phyloP scores from a whole-genome alignment of 1,139 yeast genomes.

The Blastobotrys serpentis region DNA sequence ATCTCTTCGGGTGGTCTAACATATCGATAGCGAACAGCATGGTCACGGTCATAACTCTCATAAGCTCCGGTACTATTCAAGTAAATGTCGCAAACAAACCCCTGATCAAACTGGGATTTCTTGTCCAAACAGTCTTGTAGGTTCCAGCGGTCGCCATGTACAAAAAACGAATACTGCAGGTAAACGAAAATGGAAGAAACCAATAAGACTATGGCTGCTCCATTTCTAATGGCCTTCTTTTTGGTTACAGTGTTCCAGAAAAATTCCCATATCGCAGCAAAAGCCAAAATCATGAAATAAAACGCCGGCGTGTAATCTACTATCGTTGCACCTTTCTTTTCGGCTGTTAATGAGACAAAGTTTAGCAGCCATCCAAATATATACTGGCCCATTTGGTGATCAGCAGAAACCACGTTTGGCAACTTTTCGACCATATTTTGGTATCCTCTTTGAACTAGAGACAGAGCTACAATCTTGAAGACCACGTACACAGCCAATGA shows the following conservation, averaged over 20 bases:
- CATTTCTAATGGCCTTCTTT: background rate
- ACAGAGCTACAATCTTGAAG: slow-evolving; percentile 26
- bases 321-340: slow-evolving; percentile 18
- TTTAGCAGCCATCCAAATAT: slow-evolving; percentile 28
- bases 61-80: slow-evolving; percentile 12
- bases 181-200: slow-evolving; percentile 16
- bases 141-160: slow-evolving; percentile 26
- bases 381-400: slow-evolving; percentile 31
- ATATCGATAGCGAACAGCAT: slow-evolving; percentile 1
- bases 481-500: slow-evolving; percentile 21
- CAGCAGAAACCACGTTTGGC: slow-evolving; percentile 21
- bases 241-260: background rate
- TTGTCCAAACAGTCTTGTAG: slow-evolving; percentile 23
- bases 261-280: slow-evolving; percentile 18
- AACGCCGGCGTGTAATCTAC: slow-evolving; percentile 31
- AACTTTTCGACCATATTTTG: slow-evolving; percentile 15
- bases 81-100: slow-evolving; percentile 14
- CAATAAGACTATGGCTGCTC: slow-evolving; percentile 12
- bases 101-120: slow-evolving; percentile 20
- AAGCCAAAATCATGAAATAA: slow-evolving; percentile 29
- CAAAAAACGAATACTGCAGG: slow-evolving; percentile 27
- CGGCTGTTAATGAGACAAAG: slow-evolving; percentile 20
- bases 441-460: slow-evolving; percentile 26
- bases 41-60: background rate
- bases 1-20: background rate